Base-by-base conservation (phyloP, 768 basidiomycete species). In the Hemileccinum rubropunctum region DNA sequence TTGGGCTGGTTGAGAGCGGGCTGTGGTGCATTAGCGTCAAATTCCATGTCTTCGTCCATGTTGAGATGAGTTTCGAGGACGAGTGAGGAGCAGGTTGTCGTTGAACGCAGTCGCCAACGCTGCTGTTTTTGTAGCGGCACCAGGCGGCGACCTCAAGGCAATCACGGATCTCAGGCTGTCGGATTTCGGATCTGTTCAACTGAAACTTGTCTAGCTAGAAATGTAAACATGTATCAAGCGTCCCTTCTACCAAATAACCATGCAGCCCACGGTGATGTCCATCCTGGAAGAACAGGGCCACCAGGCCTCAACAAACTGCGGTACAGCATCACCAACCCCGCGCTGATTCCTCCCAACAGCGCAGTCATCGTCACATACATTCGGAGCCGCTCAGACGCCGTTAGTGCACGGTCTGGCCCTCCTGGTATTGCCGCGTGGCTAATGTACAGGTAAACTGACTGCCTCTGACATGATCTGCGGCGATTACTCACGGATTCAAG, bases 31-130 rank as follows among this genome's bases (percentile, higher is more conserved):
- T 68, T 66, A 35, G 71, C 48, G 58, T 81, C 81, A 68, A 84
- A 82, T 42, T 81, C 81, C 84, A 91, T 88, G 71, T 89, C 85
- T 75, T 84, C 77, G 71, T 91, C 88, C 88, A 91, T 91, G 70
- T 43, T 70, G 18, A 28, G 21, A 23, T 37, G 10, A 6, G 30
- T 23, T 18, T 38, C 28, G 46, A 30, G 38, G 12, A 26, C 39
- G 17, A 34, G 34, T 35, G 42, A 32, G 35, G 48, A 48, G 23
- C 23, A 23, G 23, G 23, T 23, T 14, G 52, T 54, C 14, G 58
- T 51, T 13, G 37, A n/a, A 17, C 23, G 33, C 35, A 51, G 54
- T 47, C 44, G 54, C 41, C 27, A 35, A 50, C 54, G 50, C 49
- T 51, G 50, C 49, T 51, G 49, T 49, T 51, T 46, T 54, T 60